phyloP scores from a whole-genome alignment of 1,284 basidiomycete genomes.

The Moniliophthora roreri region DNA sequence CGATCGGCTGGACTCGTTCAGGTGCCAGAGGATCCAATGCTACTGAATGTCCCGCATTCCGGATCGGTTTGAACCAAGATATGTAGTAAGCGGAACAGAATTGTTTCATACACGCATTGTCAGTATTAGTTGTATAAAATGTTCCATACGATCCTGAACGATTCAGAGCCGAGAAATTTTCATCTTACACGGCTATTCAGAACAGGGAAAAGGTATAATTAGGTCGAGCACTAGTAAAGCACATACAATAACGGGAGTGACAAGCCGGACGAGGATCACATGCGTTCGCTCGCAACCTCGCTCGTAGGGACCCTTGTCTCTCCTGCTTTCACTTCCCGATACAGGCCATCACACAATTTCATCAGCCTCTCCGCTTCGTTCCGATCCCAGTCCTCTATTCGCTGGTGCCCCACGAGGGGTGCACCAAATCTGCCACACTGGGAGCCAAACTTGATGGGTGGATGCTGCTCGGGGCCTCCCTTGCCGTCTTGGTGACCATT shows the following conservation, averaged over 20 bases:
- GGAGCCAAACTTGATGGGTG: slow-evolving; percentile 52
- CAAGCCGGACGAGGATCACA: background rate
- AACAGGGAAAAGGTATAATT: too few relatives aligned
- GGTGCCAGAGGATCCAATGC: background rate
- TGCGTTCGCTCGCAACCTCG: background rate
- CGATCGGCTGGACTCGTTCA: background rate
- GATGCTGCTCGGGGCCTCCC: slow-evolving; percentile 14
- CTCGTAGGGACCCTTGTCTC: background rate
- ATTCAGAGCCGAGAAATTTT: too few relatives aligned
- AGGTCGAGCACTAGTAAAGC: too few relatives aligned
- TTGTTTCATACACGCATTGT: too few relatives aligned
- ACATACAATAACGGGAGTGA: too few relatives aligned
- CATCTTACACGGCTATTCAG: too few relatives aligned
- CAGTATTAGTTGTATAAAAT: too few relatives aligned
- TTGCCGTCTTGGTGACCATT: slow-evolving; percentile 8
- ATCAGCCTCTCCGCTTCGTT: slow-evolving; percentile 46
- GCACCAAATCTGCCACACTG: slow-evolving; percentile 55
- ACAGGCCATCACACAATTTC: slow-evolving; percentile 55
- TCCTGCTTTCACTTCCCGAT: slow-evolving; percentile 27
- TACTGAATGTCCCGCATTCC: too few relatives aligned
- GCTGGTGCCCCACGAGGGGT: slow-evolving; percentile 47
- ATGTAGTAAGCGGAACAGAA: too few relatives aligned
- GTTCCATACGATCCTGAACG: too few relatives aligned
- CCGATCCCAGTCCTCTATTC: slow-evolving; percentile 52
- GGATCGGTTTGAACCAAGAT: too few relatives aligned